Base-by-base conservation (phyloP, 1,284 basidiomycete genomes). In the Microbotryomycetes sp. region DNA sequence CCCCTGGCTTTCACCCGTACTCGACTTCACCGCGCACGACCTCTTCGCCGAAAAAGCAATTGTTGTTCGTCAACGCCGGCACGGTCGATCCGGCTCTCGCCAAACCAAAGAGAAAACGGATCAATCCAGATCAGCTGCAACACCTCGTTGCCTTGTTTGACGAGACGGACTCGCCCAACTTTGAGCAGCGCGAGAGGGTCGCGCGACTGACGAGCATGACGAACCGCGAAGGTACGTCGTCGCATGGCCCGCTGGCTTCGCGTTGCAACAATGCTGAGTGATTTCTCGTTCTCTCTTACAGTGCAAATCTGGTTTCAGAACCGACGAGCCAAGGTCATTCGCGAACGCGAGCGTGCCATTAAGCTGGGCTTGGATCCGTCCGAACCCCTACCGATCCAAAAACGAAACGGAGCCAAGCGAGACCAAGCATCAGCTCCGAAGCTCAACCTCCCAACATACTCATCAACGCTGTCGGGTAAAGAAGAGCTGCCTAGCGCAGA, bases 291-390 rank as follows among this genome's bases (percentile, higher is more conserved):
- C 30, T 30, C 31, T 31, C 47, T 47, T 23, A 49, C 28, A 45
- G 5, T 32, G 15, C 46, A 73, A 68, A 70, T 73, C 31, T 73
- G 72, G 72, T 72, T 72, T 46, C 72, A 73, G 58, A 73, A 73
- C 47, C 63, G 72, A 3, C 57, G 72, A 16, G 72, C 72, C 16
- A 73, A 73, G 56, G 60, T 66, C 15, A 64, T 57, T 31, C 69
- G 71, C 4, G 52, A 65, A 47, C 50, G 56, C 1, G 53, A 42
- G 36, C 36, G 36, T 19, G 36, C 36, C 36, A 42, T 12, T 19
- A 42, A 42, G 36, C 36, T 42, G 9, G 36, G 36, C 19, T 19
- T 12, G 19, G 19, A 19, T 19, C 36, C 51, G 6, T 52, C 49
- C 15, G 54, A 31, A 5, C 23, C 28, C 23, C 47, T 28, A 15